A percentile compares a stretch with the other conserved stretches of the same genome.
phyloP scores from a whole-genome alignment of 1,284 basidiomycete genomes.

The Trichosporon coremiiforme region DNA sequence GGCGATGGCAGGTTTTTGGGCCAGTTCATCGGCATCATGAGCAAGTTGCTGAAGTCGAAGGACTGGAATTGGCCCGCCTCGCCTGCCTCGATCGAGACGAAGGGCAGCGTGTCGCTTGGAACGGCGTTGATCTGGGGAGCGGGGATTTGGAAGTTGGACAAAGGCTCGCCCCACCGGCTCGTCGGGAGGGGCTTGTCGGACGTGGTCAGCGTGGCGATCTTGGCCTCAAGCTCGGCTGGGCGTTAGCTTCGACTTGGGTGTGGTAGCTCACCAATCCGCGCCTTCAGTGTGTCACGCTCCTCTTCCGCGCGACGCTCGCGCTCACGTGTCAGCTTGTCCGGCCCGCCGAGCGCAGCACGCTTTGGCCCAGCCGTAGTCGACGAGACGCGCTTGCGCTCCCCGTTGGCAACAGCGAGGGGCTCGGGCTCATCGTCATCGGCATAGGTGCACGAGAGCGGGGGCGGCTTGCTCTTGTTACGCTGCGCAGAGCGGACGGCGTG shows the following conservation, averaged over 20 bases:
- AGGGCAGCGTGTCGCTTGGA: slow-evolving; percentile 20
- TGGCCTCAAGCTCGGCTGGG: slow-evolving; percentile 47
- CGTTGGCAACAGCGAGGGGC: background rate
- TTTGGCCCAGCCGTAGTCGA: slow-evolving; percentile 18
- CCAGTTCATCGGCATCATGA: slow-evolving; percentile 49
- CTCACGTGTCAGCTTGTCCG: slow-evolving; percentile 31
- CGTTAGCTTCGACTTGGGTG: background rate
- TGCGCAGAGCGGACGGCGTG: slow-evolving; percentile 50
- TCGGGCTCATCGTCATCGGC: slow-evolving; percentile 34
- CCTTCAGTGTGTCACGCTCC: slow-evolving; percentile 39
- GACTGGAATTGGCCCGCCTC: slow-evolving; percentile 29
- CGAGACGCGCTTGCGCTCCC: slow-evolving; percentile 24
- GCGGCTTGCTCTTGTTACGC: slow-evolving; percentile 40
- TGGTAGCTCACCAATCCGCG: slow-evolving; percentile 35
- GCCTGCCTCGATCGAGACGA: slow-evolving; percentile 29
- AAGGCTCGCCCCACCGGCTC: slow-evolving; percentile 23
- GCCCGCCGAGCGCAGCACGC: slow-evolving; percentile 24
- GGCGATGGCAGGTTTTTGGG: slow-evolving; percentile 47
- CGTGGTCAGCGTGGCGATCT: slow-evolving; percentile 37
- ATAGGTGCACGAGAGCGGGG: slow-evolving; percentile 44
- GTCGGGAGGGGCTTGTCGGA: background rate
- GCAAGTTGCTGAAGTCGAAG: slow-evolving; percentile 39
- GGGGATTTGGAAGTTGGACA: slow-evolving; percentile 20
- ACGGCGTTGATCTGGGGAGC: slow-evolving; percentile 8
- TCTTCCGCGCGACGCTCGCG: slow-evolving; percentile 37